Evolutionary conservation across 2,329 filamentous ascomycete species (phyloP).

Genomic region (Beauveria sp.): DNA sequence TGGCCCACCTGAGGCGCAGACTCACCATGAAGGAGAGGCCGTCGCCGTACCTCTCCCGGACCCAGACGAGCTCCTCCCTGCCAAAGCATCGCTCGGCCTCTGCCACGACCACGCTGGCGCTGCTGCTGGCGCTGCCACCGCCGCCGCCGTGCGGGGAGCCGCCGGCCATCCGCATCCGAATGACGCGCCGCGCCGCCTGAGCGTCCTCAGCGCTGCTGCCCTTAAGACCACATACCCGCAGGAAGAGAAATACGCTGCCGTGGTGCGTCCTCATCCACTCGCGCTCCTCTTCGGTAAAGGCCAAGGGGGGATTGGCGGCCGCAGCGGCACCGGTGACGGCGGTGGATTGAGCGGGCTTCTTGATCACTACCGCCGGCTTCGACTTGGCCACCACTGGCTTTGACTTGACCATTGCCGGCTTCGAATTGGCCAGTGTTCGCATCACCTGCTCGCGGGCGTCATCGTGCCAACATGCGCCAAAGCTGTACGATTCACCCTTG

Average conservation of each 20-base stretch:
- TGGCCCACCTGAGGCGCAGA: not conserved
- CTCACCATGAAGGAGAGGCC: not conserved
- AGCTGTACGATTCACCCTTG: not conserved
- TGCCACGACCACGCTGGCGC: not conserved
- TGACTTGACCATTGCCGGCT: no score
- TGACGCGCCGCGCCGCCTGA: not conserved
- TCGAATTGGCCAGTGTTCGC: not conserved
- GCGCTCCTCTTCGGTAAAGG: not conserved
- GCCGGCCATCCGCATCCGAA: not conserved
- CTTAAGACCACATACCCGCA: not conserved
- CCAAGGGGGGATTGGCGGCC: not conserved
- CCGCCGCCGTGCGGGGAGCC: no score
- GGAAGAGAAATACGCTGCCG: not conserved
- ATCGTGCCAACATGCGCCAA: not conserved
- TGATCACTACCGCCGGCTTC: no score
- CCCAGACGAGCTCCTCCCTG: not conserved
- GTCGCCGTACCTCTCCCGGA: not conserved
- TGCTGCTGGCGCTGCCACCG: not conserved
- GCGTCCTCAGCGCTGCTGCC: not conserved
- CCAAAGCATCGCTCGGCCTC: not conserved
- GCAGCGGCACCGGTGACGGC: no score
- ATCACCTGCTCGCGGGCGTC: not conserved
- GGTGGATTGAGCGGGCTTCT: no score
- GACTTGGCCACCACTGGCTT: no score
- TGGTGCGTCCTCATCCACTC: not conserved